Evolutionary conservation across 148 eudicot species (phyloP).

Genomic region (Rhododendron henanense): DNA sequence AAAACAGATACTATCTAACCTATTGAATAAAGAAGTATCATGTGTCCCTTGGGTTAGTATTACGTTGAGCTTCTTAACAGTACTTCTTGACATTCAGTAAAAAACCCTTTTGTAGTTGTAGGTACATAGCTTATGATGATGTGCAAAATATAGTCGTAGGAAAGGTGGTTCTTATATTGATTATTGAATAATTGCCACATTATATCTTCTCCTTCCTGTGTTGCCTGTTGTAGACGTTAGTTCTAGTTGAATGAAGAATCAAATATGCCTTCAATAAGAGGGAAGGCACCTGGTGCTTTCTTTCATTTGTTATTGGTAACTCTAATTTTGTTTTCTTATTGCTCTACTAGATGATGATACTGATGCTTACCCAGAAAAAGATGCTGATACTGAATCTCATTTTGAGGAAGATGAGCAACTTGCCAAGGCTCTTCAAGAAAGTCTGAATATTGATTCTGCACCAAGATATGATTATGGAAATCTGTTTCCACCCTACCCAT

Average conservation of each 20-base stretch:
- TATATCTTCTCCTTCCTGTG: background rate
- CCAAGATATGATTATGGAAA: slow-evolving; percentile 55
- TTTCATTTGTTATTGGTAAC: slow-evolving; percentile 21
- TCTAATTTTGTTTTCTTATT: background rate
- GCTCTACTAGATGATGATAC: slow-evolving; percentile 26
- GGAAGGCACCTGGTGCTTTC: slow-evolving; percentile 18
- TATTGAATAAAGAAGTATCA: slow-evolving; percentile 1
- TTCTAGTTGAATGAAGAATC: background rate
- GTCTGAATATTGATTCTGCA: slow-evolving; percentile 62
- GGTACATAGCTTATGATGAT: background rate
- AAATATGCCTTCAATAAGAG: slow-evolving; percentile 24
- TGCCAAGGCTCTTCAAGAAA: slow-evolving; percentile 89
- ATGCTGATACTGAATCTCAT: slow-evolving; percentile 43
- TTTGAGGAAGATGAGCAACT: slow-evolving; percentile 87
- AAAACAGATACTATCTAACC: background rate
- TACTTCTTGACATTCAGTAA: background rate
- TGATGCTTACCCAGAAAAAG: slow-evolving; percentile 59
- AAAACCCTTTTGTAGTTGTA: background rate
- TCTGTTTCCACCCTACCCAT: slow-evolving; percentile 50
- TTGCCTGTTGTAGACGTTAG: background rate
- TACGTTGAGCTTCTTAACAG: background rate
- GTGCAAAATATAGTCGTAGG: background rate
- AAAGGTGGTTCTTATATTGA: background rate
- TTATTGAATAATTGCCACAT: background rate
- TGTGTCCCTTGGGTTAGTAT: background rate